A percentile compares a stretch with the other conserved stretches of the same genome.
Conservation (phyloP, 495 filamentous ascomycete genomes). For the Pseudomonodictys pantanalensis region DNA sequence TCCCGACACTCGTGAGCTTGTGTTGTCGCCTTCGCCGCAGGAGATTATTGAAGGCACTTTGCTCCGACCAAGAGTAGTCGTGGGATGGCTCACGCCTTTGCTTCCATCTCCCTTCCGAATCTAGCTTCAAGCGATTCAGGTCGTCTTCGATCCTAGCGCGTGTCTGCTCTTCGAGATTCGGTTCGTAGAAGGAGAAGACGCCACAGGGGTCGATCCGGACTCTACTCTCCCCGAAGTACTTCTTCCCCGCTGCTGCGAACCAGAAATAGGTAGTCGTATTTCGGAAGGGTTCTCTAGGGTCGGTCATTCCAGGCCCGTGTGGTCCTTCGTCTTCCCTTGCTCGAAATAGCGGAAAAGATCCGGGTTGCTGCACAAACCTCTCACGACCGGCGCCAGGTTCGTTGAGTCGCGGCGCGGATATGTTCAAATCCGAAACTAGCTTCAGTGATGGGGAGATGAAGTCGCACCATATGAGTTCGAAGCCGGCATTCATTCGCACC, state of each 20-base stretch:
- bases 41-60: conserved; percentile 13
- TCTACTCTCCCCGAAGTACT: conserved; percentile 27
- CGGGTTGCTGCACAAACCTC: background rate
- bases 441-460: conserved; percentile 39
- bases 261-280: conserved; percentile 22
- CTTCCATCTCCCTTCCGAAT: conserved; percentile 33
- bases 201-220: conserved; percentile 36
- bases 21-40: conserved; percentile 36
- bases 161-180: conserved; percentile 24
- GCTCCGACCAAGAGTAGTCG: background rate
- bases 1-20: conserved; percentile 28
- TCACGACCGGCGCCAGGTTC: background rate
- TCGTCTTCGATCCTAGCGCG: conserved; percentile 25
- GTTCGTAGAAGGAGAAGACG: conserved; percentile 41
- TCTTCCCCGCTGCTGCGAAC: conserved; percentile 26
- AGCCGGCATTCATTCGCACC: conserved; percentile 50
- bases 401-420: conserved; percentile 39
- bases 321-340: conserved; percentile 17
- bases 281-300: conserved; percentile 23
- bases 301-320: conserved; percentile 23
- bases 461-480: conserved; percentile 49
- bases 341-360: background rate
- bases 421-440: conserved; percentile 42
- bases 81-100: background rate
- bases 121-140: conserved; percentile 33